Evolutionary conservation across 805 yeast species (phyloP).

Genomic region (Ogataea haglerorum): DNA sequence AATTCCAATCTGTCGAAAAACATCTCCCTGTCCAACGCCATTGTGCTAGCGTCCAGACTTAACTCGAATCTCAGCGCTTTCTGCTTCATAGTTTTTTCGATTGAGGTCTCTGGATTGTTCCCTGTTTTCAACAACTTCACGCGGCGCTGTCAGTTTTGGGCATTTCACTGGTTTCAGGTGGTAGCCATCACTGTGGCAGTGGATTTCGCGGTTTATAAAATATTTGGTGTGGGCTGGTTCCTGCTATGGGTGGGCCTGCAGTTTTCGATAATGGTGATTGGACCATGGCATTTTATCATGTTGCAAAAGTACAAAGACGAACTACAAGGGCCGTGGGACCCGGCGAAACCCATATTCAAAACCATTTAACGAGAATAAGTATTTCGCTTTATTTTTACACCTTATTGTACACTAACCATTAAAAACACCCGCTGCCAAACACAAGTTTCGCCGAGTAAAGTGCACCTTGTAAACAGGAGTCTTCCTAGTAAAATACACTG

Average conservation of each 20-base stretch:
- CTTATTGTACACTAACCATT: conserved; percentile 34
- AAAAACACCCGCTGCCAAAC: conserved; percentile 91
- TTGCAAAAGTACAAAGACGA: conserved; percentile 81
- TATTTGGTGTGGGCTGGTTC: conserved; percentile 41
- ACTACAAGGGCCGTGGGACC: conserved; percentile 91
- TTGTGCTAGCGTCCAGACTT: conserved; percentile 86
- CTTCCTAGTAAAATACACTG: conserved; percentile 88
- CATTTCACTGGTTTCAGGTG: conserved; percentile 33
- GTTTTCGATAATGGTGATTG: conserved; percentile 45
- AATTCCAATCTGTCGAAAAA: conserved; percentile 73
- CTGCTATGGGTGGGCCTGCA: conserved; percentile 51
- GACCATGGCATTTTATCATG: conserved; percentile 68
- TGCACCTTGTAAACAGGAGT: conserved; percentile 93
- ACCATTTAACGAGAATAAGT: conserved; percentile 14
- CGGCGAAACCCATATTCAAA: conserved; percentile 68
- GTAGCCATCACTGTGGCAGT: conserved; percentile 30
- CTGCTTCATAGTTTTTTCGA: conserved; percentile 72
- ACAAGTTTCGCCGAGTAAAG: conserved; percentile 85
- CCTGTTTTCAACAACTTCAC: conserved; percentile 68
- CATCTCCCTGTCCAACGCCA: conserved; percentile 77
- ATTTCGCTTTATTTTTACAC: conserved; percentile 6
- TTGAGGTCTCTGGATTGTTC: conserved; percentile 66
- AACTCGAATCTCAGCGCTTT: conserved; percentile 72
- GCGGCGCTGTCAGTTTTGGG: conserved; percentile 37
- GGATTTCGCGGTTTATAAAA: conserved; percentile 32